A percentile compares a stretch with the other conserved stretches of the same genome.
Evolutionary conservation across 257 asterid species (phyloP).

Genomic region (Haberlea rhodopensis): DNA sequence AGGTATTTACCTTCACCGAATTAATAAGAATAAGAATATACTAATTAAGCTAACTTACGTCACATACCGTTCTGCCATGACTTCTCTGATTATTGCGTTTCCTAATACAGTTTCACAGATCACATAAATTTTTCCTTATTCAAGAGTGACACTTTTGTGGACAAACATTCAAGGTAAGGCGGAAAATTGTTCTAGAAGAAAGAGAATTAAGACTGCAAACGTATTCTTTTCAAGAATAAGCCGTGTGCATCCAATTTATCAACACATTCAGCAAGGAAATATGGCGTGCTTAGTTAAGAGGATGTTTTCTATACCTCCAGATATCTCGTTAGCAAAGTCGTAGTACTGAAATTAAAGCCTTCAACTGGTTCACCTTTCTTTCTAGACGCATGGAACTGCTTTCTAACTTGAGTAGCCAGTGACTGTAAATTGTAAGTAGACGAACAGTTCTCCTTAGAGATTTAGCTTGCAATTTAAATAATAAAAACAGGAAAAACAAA

Average conservation of each 20-base stretch:
- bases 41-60: not conserved
- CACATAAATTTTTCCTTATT: conserved; percentile 7
- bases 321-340: conserved; percentile 56
- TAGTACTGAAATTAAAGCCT: conserved; percentile 91
- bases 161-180: not conserved
- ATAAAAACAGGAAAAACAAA: conserved; percentile 1
- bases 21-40: not conserved
- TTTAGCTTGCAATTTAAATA: not conserved
- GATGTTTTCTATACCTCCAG: conserved; percentile 52
- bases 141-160: not conserved
- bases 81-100: not conserved
- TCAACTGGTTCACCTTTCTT: conserved; percentile 67
- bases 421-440: conserved; percentile 50
- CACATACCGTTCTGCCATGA: not conserved
- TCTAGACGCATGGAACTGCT: conserved; percentile 93
- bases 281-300: conserved; percentile 14
- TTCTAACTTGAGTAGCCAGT: conserved; percentile 92
- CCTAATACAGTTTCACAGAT: conserved; percentile 11
- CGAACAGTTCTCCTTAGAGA: conserved; percentile 14
- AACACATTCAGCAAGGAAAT: not conserved
- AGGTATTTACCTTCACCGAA: not conserved
- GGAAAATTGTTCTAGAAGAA: not conserved
- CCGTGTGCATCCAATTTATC: not conserved
- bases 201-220: not conserved
- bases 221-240: not conserved